These are phyloP conservation scores for Tuber magnatum DNA, from an alignment of 495 filamentous ascomycete genomes.

Conservation along the genomic window DNA sequence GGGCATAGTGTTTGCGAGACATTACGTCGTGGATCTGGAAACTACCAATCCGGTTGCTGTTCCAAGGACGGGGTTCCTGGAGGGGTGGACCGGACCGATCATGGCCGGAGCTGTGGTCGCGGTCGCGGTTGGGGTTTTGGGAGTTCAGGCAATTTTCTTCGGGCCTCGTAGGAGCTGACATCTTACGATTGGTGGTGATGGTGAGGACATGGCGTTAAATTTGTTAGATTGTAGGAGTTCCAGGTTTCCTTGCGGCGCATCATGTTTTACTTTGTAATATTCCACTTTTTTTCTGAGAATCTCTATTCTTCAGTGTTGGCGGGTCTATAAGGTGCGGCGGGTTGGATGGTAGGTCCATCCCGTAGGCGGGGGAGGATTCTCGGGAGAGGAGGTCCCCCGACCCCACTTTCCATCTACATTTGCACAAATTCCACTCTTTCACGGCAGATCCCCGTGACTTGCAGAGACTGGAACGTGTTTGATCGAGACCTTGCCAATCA, in stretches of 20 bases:
- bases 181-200: neutral
- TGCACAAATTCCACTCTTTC: neutral
- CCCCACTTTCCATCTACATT: neutral
- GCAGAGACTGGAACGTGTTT: neutral
- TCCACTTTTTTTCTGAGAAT: neutral
- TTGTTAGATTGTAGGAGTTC: neutral
- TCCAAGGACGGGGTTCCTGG: no score
- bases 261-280: neutral
- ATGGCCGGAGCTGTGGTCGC: conserved; percentile 7
- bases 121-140: conserved; percentile 6
- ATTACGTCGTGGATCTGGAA: conserved; percentile 20
- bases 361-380: neutral
- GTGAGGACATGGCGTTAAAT: neutral
- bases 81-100: neutral
- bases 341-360: neutral
- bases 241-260: neutral
- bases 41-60: neutral
- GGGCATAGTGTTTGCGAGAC: conserved; percentile 29
- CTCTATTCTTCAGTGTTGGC: neutral
- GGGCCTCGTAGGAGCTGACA: neutral
- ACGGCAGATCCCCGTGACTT: no score
- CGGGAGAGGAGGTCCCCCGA: neutral
- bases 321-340: neutral
- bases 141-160: neutral
- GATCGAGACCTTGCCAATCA: neutral